A percentile compares a stretch with the other conserved stretches of the same genome.
Conservation (phyloP, 306 rosid genomes). For the Acacia confusa region DNA sequence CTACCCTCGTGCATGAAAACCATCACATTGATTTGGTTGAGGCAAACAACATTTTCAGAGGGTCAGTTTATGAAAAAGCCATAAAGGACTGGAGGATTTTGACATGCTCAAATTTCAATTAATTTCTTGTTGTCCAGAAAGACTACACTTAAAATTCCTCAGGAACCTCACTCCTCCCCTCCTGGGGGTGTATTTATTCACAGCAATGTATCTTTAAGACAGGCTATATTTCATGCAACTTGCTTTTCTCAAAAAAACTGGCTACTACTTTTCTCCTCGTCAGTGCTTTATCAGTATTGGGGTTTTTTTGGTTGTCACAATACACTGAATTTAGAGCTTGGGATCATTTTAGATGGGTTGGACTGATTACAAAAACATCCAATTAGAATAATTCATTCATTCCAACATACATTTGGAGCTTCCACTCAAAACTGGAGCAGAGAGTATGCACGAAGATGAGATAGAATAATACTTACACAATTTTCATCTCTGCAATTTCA, state of each 20-base stretch:
- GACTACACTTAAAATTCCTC: not conserved
- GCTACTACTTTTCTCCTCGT: not conserved
- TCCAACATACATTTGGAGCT: not conserved
- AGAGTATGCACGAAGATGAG: slow-evolving; percentile 20
- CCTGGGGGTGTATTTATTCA: not conserved
- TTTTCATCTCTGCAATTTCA: slow-evolving; percentile 97
- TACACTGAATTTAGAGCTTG: not conserved
- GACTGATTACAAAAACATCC: not conserved
- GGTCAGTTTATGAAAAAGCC: slow-evolving; percentile 9
- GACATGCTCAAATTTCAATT: slow-evolving; percentile 1
- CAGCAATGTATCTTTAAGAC: not conserved
- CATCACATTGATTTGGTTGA: not conserved
- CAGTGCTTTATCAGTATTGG: not conserved
- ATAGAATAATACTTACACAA: slow-evolving; percentile 65
- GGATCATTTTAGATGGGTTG: not conserved
- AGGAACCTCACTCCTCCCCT: not conserved
- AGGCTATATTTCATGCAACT: not conserved
- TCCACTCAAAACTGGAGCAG: not conserved
- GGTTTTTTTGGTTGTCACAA: not conserved
- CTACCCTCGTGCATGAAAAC: not conserved
- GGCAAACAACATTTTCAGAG: slow-evolving; percentile 4
- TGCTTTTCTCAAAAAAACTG: not conserved
- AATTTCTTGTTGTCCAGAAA: slow-evolving; percentile 1
- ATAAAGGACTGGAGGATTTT: slow-evolving; percentile 4
- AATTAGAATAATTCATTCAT: slow-evolving; percentile 18